Percentiles rank a stretch among this genome's conserved stretches.
phyloP scores from a whole-genome alignment of 306 rosid genomes.

The Mimosa pudica region DNA sequence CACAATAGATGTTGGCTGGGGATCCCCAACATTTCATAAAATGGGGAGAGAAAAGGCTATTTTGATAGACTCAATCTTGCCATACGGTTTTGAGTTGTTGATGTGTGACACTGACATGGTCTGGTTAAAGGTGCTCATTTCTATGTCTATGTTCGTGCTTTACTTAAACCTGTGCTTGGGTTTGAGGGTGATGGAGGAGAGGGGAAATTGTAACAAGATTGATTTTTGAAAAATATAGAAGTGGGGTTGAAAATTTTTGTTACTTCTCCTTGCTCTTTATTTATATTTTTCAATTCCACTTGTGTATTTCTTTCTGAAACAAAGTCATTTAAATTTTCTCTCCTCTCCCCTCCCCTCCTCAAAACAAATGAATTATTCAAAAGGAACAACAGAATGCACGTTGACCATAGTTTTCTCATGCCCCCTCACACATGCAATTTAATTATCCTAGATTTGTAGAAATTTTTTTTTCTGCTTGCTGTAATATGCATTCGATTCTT shows the following conservation, averaged over 20 bases:
- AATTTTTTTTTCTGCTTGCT: conserved; percentile 15
- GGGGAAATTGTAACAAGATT: neutral
- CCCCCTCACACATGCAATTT: conserved; percentile 2
- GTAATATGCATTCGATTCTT: conserved; percentile 20
- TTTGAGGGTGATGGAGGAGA: neutral
- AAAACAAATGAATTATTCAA: conserved; percentile 4
- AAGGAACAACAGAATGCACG: conserved; percentile 27
- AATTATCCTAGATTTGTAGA: conserved; percentile 9
- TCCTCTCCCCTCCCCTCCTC: neutral
- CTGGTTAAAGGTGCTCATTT: conserved; percentile 82
- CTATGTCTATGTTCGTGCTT: conserved; percentile 28
- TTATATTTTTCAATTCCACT: neutral
- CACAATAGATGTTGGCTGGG: conserved; percentile 97
- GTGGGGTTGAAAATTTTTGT: neutral
- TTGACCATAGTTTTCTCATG: conserved; percentile 3
- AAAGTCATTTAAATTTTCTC: neutral
- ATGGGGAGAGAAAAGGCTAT: conserved; percentile 98
- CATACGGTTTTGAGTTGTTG: conserved; percentile 80
- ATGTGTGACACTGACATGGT: conserved; percentile 99
- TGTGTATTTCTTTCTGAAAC: neutral
- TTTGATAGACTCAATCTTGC: conserved; percentile 81
- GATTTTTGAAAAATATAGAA: neutral
- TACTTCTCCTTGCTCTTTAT: neutral
- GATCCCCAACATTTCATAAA: conserved; percentile 92
- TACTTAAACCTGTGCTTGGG: conserved; percentile 6